Conservation (phyloP, 345 rosid species). For the Brassica carinata region DNA sequence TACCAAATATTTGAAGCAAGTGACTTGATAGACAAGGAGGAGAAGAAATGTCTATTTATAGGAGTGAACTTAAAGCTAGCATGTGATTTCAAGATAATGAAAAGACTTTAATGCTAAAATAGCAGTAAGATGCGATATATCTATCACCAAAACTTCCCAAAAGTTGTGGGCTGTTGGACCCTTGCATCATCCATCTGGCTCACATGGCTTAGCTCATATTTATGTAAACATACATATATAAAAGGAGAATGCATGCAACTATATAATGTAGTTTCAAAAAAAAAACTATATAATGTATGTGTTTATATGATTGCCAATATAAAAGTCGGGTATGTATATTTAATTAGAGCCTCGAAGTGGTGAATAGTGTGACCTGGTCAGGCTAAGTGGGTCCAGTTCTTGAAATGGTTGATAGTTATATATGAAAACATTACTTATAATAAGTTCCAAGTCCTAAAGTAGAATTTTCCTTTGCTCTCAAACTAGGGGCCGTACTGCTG, state of each 20-base stretch:
- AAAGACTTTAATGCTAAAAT: constrained; percentile 6
- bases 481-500: constrained; percentile 39
- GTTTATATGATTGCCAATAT: constrained; percentile 17
- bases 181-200: constrained; percentile 32
- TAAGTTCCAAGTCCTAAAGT: constrained; percentile 17
- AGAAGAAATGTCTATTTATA: constrained; percentile 34
- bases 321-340: constrained; percentile 7
- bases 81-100: constrained; percentile 29
- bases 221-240: constrained; percentile 2
- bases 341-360: constrained; percentile 36
- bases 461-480: constrained; percentile 15
- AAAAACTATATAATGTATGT: not conserved
- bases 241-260: not conserved
- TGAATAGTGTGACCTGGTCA: constrained; percentile 24
- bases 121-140: constrained; percentile 9
- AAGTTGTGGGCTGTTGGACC: constrained; percentile 40
- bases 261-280: no score
- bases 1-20: not conserved
- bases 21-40: constrained; percentile 34
- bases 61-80: not conserved
- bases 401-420: constrained; percentile 12
- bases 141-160: not conserved
- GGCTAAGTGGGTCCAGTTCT: constrained; percentile 32
- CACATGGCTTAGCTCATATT: constrained; percentile 40
- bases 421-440: not conserved